Percentiles rank a stretch among this genome's conserved stretches.
These are phyloP conservation scores for Chytriomyces sp. DNA, from an alignment of 192 early-diverging fungal genomes.

Conservation along the genomic window DNA sequence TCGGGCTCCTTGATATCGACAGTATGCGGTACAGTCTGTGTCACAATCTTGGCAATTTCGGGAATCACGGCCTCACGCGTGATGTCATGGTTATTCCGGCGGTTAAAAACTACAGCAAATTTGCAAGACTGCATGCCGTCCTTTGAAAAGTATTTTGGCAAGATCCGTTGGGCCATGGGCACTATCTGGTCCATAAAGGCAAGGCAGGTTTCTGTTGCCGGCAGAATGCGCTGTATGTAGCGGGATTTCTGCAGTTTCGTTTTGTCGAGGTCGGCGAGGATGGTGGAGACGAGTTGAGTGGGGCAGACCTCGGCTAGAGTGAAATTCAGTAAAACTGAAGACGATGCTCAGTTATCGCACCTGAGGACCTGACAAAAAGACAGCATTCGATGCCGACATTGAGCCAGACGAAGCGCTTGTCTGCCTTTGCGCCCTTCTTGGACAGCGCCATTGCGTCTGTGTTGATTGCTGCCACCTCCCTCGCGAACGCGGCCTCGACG, in stretches of 20 bases:
- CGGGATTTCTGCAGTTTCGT: conserved; percentile 43
- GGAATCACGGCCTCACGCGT: conserved; percentile 42
- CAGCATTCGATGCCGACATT: conserved; percentile 48
- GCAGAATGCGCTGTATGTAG: conserved; percentile 27
- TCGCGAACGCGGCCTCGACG: conserved; percentile 35
- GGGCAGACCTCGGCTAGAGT: conserved; percentile 37
- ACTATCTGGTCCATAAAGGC: conserved; percentile 5
- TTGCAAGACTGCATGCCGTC: conserved; percentile 4
- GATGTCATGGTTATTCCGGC: conserved; percentile 37
- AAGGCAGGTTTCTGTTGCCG: conserved; percentile 15
- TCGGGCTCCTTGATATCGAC: conserved; percentile 44
- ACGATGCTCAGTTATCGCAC: conserved; percentile 22
- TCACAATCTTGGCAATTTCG: conserved; percentile 37
- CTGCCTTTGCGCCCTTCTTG: background rate
- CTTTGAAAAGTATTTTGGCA: conserved; percentile 2
- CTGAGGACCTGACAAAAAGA: conserved; percentile 34
- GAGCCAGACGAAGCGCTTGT: conserved; percentile 38
- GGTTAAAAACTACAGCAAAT: conserved; percentile 40
- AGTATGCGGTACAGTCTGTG: conserved; percentile 25
- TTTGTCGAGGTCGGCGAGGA: conserved; percentile 39
- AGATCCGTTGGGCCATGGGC: conserved; percentile 9
- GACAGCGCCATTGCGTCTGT: background rate
- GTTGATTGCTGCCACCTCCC: conserved; percentile 32
- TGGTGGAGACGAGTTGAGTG: conserved; percentile 26
- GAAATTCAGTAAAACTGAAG: too few species aligned